Conservation (phyloP, 768 basidiomycete species). For the Pulveroboletus sp. region DNA sequence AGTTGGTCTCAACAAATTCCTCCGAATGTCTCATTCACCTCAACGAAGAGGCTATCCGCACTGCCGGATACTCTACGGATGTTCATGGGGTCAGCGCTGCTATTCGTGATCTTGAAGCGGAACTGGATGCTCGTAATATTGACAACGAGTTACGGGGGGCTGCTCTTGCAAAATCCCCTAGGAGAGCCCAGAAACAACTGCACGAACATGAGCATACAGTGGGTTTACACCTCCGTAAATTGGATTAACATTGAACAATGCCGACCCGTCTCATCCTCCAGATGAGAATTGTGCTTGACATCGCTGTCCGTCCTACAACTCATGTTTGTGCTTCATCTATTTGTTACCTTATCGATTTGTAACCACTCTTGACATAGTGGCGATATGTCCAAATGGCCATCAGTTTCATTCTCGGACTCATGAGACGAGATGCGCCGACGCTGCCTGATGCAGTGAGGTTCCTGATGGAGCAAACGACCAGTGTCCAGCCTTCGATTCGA, state of each 20-base stretch:
- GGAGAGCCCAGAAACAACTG: conserved; percentile 43
- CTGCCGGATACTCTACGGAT: conserved; percentile 53
- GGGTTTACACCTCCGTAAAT: conserved; percentile 9
- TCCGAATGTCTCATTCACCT: conserved; percentile 57
- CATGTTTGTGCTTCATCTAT: conserved; percentile 49
- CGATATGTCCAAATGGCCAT: conserved; percentile 72
- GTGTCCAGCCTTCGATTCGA: conserved; percentile 67
- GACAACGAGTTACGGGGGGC: conserved; percentile 40
- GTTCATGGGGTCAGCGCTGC: conserved; percentile 44
- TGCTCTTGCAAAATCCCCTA: conserved; percentile 39
- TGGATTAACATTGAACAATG: background rate
- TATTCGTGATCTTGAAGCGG: conserved; percentile 44
- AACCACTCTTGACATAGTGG: conserved; percentile 49
- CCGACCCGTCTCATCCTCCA: conserved; percentile 24
- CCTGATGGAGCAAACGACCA: conserved; percentile 61
- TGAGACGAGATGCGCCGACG: conserved; percentile 58
- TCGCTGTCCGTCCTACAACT: conserved; percentile 58
- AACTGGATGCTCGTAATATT: conserved; percentile 43
- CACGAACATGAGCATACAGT: conserved; percentile 49
- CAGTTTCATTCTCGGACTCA: conserved; percentile 53
- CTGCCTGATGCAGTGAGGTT: conserved; percentile 53
- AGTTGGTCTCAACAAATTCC: conserved; percentile 39
- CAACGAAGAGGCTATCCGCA: conserved; percentile 60
- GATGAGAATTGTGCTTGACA: conserved; percentile 55
- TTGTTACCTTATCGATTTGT: conserved; percentile 4